Evolutionary conservation across 208 protist genomes (phyloP).

Genomic region (Leishmania amazonensis): DNA sequence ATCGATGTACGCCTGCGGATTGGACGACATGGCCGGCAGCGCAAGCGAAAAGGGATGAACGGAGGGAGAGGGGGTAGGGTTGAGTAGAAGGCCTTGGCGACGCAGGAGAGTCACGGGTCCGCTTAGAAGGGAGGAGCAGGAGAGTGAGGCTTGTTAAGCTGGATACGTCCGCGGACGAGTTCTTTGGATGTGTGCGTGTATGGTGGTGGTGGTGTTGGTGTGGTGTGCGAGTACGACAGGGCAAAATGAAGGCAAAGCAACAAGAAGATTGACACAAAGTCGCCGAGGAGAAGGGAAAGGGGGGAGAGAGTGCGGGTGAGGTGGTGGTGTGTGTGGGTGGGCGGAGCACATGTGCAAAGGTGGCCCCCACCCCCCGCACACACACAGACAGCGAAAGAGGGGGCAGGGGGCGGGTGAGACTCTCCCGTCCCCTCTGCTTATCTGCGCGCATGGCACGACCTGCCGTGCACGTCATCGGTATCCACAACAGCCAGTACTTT

Average conservation of each 20-base stretch:
- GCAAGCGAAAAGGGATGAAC: neutral
- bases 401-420: neutral
- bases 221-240: neutral
- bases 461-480: neutral
- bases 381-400: neutral
- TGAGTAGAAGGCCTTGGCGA: neutral
- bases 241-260: neutral
- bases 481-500: neutral
- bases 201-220: neutral
- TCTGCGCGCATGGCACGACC: neutral
- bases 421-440: neutral
- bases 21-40: conserved; percentile 28
- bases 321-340: too few species aligned
- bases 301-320: neutral
- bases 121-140: neutral
- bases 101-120: neutral
- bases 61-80: neutral
- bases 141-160: neutral
- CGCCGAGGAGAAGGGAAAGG: neutral
- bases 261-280: neutral
- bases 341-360: neutral
- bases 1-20: conserved; percentile 52
- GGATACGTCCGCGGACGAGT: neutral
- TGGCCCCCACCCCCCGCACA: too few species aligned
- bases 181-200: neutral